Conservation (phyloP, 495 filamentous ascomycete species). For the Chaetomium cochliodes region DNA sequence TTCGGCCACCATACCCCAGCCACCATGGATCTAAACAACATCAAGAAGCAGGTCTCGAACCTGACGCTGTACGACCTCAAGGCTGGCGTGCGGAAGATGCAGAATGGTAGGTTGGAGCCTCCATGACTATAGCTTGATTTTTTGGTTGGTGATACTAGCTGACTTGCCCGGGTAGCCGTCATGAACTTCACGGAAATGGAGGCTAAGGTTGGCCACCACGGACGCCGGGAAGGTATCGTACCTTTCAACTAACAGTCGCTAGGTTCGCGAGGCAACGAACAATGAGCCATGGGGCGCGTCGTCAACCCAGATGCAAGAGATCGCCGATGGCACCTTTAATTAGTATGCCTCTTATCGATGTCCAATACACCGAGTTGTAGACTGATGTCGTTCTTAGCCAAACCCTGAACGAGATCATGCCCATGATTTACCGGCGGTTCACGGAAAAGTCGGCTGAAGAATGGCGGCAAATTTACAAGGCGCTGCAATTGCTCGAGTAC, state of each 20-base stretch:
- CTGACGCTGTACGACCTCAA: conserved; percentile 96
- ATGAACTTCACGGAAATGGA: conserved; percentile 99
- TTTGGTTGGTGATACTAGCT: conserved; percentile 15
- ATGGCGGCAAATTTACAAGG: conserved; percentile 99
- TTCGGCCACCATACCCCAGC: neutral
- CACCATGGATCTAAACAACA: conserved; percentile 77
- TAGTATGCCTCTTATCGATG: conserved; percentile 66
- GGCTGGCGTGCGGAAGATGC: conserved; percentile 92
- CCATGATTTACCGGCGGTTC: conserved; percentile 98
- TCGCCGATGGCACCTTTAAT: conserved; percentile 95
- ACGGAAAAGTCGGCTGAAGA: conserved; percentile 98
- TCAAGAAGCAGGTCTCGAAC: conserved; percentile 89
- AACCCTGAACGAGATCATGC: conserved; percentile 99
- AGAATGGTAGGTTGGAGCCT: conserved; percentile 76
- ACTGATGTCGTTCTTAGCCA: conserved; percentile 57
- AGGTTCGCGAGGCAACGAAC: conserved; percentile 96
- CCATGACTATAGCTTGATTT: neutral
- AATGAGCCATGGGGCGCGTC: conserved; percentile 97
- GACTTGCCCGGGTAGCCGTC: conserved; percentile 61
- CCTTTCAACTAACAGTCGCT: conserved; percentile 12
- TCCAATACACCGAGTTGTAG: conserved; percentile 7
- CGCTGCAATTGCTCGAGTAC: conserved; percentile 93
- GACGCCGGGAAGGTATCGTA: conserved; percentile 4
- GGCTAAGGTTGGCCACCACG: conserved; percentile 65
- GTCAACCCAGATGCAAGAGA: conserved; percentile 86